Base-by-base conservation (phyloP, 148 eudicot genomes). In the Chenopodium quinoa region DNA sequence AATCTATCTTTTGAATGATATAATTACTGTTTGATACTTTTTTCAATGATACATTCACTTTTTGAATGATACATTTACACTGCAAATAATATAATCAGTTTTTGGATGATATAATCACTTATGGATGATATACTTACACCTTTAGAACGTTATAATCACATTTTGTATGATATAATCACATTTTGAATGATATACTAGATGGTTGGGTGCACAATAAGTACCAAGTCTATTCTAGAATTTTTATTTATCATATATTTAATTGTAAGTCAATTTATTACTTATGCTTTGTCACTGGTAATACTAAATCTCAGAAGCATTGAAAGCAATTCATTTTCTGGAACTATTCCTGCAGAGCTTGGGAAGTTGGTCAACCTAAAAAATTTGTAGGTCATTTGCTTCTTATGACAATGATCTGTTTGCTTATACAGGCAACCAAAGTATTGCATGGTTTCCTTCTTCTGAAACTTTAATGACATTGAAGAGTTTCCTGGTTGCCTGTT, bases 321-420 rank as follows among this genome's bases (percentile, higher is more conserved):
- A 74, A 86, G 83, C 86, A 86, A 86, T 78, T 81, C 71, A 63
- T 86, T 86, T 75, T 70, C 80, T 62, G 88, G 88, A 81, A n/a
- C 78, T 64, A 78, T 86, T 86, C 88, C 88, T 75, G 84, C 84
- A 56, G 88, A 86, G 75, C 84, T 86, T 47, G 88, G 88, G 48
- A 86, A 70, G 79, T 75, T 86, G 78, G 75, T 78, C 70, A 76
- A 79, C 62, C 77, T 86, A 40, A 31, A 50, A 1, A 70, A 54
- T 62, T 58, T 84, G 88, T 86, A 75, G 25, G 88, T 76, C 56
- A 46, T 81, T 68, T 16, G 29, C 73, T 68, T 69, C 12, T 54
- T 52, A 27, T 73, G 52, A 25, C 9, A 22, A 66, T 14, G 16
- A 46, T 58, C 31, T 25, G 37, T 25, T 69, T 76, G 17, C 22